Conservation (phyloP, 306 rosid genomes). For the Citrullus mucosospermus region DNA sequence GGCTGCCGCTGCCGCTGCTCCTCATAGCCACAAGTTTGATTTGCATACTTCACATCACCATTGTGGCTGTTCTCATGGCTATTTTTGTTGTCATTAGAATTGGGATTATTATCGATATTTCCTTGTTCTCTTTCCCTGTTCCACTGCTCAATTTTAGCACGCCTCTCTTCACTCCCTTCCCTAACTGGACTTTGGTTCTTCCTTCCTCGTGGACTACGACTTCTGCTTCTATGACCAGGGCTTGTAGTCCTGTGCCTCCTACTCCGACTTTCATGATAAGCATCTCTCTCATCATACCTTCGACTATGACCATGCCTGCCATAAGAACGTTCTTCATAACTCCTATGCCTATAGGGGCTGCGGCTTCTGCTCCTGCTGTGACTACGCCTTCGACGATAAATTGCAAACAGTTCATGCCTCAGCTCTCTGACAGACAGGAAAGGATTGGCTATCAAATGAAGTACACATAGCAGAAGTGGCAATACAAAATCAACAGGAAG, state of each 20-base stretch:
- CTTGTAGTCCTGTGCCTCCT: constrained; percentile 46
- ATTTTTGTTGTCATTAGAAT: constrained; percentile 7
- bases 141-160: not conserved
- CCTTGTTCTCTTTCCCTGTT: not conserved
- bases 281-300: constrained; percentile 58
- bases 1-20: constrained; percentile 20
- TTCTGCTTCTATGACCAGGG: not conserved
- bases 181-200: not conserved
- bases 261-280: constrained; percentile 39
- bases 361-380: not conserved
- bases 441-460: not conserved
- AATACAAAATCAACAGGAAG: not conserved
- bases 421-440: constrained; percentile 30
- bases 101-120: constrained; percentile 15
- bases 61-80: not conserved
- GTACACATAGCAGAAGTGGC: not conserved
- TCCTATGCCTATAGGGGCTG: constrained; percentile 63
- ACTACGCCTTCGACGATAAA: not conserved
- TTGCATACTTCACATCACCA: constrained; percentile 16
- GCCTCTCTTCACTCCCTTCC: not conserved
- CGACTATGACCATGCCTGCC: constrained; percentile 33
- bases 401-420: constrained; percentile 56
- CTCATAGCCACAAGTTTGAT: constrained; percentile 18
- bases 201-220: not conserved
- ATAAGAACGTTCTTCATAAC: constrained; percentile 53